Evolutionary conservation across 2,329 filamentous ascomycete genomes (phyloP).

Genomic region (Gaeumannomyces tritici): DNA sequence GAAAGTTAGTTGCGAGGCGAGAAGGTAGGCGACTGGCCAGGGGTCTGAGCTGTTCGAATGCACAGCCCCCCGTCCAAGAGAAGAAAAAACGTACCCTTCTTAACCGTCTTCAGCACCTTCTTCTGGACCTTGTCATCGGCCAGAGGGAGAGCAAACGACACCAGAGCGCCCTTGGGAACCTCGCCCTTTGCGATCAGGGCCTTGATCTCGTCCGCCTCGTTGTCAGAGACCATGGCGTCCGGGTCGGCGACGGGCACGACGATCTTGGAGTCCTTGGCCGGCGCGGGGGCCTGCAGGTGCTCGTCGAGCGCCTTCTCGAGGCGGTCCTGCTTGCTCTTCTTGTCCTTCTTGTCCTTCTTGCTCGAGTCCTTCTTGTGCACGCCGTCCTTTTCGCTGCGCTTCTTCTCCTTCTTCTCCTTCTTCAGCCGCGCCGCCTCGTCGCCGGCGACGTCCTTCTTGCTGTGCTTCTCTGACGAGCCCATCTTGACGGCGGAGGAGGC

Average conservation of each 20-base stretch:
- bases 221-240: constrained; percentile 12
- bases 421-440: constrained; percentile 12
- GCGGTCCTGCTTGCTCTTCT: constrained; percentile 69
- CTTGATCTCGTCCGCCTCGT: constrained; percentile 34
- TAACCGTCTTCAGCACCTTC: constrained; percentile 55
- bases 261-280: constrained; percentile 22
- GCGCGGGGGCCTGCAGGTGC: constrained; percentile 49
- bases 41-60: constrained; percentile 4
- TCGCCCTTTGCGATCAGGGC: constrained; percentile 36
- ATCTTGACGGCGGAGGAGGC: constrained; percentile 5
- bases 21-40: constrained; percentile 7
- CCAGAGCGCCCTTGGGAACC: constrained; percentile 38
- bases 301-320: constrained; percentile 55
- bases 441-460: constrained; percentile 2
- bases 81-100: constrained; percentile 41
- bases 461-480: constrained; percentile 10
- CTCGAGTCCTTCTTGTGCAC: constrained; percentile 36
- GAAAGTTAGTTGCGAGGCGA: constrained; percentile 1
- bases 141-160: constrained; percentile 75
- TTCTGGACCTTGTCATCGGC: constrained; percentile 68
- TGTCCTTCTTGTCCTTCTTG: constrained; percentile 54
- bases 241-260: not conserved
- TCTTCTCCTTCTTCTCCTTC: constrained; percentile 50
- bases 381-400: constrained; percentile 44
- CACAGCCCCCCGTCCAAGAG: not conserved